phyloP scores from a whole-genome alignment of 2,329 filamentous ascomycete genomes.

The Fusarium siculi region DNA sequence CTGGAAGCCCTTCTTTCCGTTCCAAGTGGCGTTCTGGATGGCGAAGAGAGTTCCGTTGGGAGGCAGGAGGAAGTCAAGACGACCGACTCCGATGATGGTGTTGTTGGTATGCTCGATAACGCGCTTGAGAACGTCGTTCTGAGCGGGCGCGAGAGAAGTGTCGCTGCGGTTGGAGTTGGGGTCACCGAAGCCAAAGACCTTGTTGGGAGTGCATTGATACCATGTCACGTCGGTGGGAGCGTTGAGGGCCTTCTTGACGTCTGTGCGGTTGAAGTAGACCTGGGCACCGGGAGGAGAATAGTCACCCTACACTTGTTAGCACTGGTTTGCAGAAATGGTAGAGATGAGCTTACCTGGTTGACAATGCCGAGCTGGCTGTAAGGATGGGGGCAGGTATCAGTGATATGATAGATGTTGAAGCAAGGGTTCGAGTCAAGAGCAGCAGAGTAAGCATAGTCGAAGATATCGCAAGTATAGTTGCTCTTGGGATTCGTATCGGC shows the following conservation, averaged over 20 bases:
- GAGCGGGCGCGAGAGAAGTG: slow-evolving; percentile 28
- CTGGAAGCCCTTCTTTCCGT: slow-evolving; percentile 76
- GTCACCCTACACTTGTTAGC: slow-evolving; percentile 49
- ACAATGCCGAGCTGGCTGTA: slow-evolving; percentile 78
- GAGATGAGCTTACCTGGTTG: slow-evolving; percentile 51
- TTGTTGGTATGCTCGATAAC: slow-evolving; percentile 48
- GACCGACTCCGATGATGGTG: slow-evolving; percentile 46
- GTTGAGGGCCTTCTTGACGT: slow-evolving; percentile 76
- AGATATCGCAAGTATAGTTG: slow-evolving; percentile 66
- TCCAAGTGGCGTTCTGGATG: slow-evolving; percentile 85
- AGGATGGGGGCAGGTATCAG: slow-evolving; percentile 74
- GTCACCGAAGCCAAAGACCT: slow-evolving; percentile 42
- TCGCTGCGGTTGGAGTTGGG: slow-evolving; percentile 31
- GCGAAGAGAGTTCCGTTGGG: slow-evolving; percentile 76
- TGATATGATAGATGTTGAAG: slow-evolving; percentile 81
- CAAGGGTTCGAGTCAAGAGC: slow-evolving; percentile 74
- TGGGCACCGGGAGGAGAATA: slow-evolving; percentile 71
- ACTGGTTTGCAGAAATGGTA: rapidly evolving
- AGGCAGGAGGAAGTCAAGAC: slow-evolving; percentile 71
- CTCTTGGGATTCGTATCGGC: slow-evolving; percentile 42
- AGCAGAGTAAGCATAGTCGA: slow-evolving; percentile 64
- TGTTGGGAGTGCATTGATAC: slow-evolving; percentile 41
- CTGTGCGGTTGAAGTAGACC: slow-evolving; percentile 77
- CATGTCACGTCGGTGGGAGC: slow-evolving; percentile 57
- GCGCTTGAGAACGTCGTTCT: slow-evolving; percentile 39